Evolutionary conservation across 2,329 filamentous ascomycete species (phyloP), one percentile per base, ranked within the genome.

Genomic region (Ophiocordyceps camponoti-rufipedis): DNA sequence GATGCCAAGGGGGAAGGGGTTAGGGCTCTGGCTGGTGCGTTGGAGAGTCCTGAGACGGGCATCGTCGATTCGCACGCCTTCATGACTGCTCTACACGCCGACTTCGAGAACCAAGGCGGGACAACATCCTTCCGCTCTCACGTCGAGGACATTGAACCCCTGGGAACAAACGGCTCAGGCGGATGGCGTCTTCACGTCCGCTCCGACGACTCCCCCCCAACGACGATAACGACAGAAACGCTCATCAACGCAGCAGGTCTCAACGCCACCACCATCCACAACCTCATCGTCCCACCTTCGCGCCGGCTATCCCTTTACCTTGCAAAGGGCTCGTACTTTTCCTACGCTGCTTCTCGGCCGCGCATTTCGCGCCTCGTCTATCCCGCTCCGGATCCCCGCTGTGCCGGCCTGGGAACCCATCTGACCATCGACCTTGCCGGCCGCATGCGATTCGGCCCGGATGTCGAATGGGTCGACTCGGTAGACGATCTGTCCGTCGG

Each of bases 291-390:
- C 0, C 78, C 80, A 0, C 53, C 64, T 0, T 60, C 65, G 1
- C 63, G 72, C 5, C 77, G 77, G 44, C 66, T 67, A 38, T 72
- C 62, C 23, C 73, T 86, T 5, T 84, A 75, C 67, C 96, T 82
- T 63, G 89, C 89, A 48, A 98, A 98, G 66, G 91, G 91, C 1
- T 89, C 85, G 49, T 98, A 98, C 67, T 96, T 93, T 65, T 83
- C 81, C 29, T 96, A 95, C 65, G 63, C 72, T 0, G 67, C 76
- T 1, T 75, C 79, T 0, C 56, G 57, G 1, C 88, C 86, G 0
- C 58, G 55, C 29, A 77, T 88, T 11, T 68, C 64, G 2, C 85
- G 82, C 0, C 75, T 98, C 19, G 70, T 98, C 44, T 98, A 96
- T 57, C 91, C 91, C 0, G 87, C 83, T 0, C 87, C 89, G 0